Percentiles rank a stretch among this genome's conserved stretches.
Evolutionary conservation across 331 rosid genomes (phyloP).

Genomic region (Phaseolus coccineus): DNA sequence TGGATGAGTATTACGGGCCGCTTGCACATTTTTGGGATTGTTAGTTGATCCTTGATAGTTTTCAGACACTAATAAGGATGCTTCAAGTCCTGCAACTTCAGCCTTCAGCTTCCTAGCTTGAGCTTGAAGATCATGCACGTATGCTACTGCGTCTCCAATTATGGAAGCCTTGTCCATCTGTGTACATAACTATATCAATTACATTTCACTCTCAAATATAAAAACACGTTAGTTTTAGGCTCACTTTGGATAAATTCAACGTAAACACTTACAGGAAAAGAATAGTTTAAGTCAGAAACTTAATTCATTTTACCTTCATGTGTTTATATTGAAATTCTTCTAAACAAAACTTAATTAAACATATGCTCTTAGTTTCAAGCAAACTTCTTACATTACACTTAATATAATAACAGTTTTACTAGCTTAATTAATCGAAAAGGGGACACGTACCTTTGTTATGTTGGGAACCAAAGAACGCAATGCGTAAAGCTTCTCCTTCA

Average conservation of each 20-base stretch:
- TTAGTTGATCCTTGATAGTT: slow-evolving; percentile 50
- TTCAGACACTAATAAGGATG: slow-evolving; percentile 58
- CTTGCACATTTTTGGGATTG: slow-evolving; percentile 49
- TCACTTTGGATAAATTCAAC: not conserved
- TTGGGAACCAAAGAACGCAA: slow-evolving; percentile 89
- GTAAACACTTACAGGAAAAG: not conserved
- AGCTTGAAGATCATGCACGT: slow-evolving; percentile 73
- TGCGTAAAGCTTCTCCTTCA: slow-evolving; percentile 95
- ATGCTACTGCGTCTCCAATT: slow-evolving; percentile 83
- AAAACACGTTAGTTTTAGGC: not conserved
- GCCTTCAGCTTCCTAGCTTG: slow-evolving; percentile 72
- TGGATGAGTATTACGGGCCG: slow-evolving; percentile 31
- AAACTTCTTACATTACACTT: not conserved
- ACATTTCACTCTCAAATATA: not conserved
- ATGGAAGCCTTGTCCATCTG: slow-evolving; percentile 98
- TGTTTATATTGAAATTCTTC: not conserved
- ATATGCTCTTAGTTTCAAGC: not conserved
- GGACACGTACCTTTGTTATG: slow-evolving; percentile 71
- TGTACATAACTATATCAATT: slow-evolving; percentile 15
- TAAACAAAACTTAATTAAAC: not conserved
- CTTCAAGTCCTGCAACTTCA: slow-evolving; percentile 76
- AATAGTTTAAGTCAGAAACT: not conserved
- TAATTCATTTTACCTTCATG: not conserved
- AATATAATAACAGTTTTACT: not conserved
- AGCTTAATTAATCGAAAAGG: not conserved